Evolutionary conservation across 768 basidiomycete species (phyloP).

Genomic region (Tricholoma terreum): DNA sequence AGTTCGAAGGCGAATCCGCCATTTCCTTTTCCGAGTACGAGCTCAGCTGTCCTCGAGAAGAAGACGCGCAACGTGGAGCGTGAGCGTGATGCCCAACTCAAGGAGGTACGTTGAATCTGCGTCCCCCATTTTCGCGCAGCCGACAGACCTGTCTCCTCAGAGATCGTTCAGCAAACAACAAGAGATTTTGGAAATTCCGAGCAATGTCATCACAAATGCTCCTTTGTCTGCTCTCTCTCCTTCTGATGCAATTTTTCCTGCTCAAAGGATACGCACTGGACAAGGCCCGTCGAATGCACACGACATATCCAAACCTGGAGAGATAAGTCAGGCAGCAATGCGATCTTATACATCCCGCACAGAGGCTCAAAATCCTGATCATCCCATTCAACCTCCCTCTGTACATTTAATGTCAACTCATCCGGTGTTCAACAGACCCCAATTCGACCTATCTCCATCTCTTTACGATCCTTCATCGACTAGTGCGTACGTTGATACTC

Average conservation of each 20-base stretch:
- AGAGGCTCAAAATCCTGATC: not conserved
- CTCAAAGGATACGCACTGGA: not conserved
- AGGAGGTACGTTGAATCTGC: not conserved
- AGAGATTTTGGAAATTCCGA: not conserved
- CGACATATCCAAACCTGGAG: not conserved
- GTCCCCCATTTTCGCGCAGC: not conserved
- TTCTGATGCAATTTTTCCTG: not conserved
- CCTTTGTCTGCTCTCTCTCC: not conserved
- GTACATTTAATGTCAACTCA: not conserved
- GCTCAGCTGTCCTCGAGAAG: not conserved
- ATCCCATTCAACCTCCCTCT: not conserved
- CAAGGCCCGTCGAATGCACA: not conserved
- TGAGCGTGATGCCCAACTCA: not conserved
- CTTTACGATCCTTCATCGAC: not conserved
- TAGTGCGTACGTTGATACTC: not conserved
- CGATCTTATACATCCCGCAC: not conserved
- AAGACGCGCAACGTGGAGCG: not conserved
- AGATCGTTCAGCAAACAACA: not conserved
- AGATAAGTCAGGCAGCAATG: not conserved
- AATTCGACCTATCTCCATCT: not conserved
- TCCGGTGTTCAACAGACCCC: not conserved
- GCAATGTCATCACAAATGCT: not conserved
- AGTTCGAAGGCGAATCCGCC: not conserved
- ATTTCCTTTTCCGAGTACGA: not conserved
- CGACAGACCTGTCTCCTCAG: constrained; percentile 1